Evolutionary conservation across 2,329 filamentous ascomycete genomes (phyloP).

Genomic region (Venturia asperata): DNA sequence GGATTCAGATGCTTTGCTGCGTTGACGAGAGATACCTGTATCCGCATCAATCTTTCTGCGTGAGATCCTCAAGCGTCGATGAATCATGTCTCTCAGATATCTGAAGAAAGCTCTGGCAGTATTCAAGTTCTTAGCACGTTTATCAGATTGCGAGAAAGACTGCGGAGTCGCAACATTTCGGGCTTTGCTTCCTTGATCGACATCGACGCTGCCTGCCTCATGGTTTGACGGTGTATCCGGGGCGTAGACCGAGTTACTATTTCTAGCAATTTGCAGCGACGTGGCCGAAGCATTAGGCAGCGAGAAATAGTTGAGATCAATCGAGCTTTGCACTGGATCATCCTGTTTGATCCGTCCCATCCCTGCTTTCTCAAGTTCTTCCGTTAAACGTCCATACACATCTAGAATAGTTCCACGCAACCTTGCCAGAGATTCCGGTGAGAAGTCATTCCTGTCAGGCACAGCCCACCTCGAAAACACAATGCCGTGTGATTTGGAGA

Average conservation of each 20-base stretch:
- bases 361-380: conserved; percentile 2
- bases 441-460: conserved; percentile 9
- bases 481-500: conserved; percentile 10
- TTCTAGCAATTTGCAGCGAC: background rate
- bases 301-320: conserved; percentile 11
- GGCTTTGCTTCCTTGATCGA: background rate
- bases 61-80: background rate
- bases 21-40: too few relatives aligned
- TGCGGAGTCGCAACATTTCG: background rate
- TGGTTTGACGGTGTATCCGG: background rate
- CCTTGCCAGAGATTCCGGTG: background rate
- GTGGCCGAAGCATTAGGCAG: conserved; percentile 2
- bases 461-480: conserved; percentile 12
- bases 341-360: background rate
- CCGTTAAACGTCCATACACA: background rate
- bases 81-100: background rate
- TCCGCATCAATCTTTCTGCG: background rate
- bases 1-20: background rate
- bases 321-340: conserved; percentile 12
- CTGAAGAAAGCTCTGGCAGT: background rate
- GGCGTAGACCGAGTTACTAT: background rate
- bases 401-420: background rate
- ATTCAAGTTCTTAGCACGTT: background rate
- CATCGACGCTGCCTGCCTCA: background rate
- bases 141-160: background rate